A percentile compares a stretch with the other conserved stretches of the same genome.
Evolutionary conservation across 148 eudicot species (phyloP).

Genomic region (Drosera capensis): DNA sequence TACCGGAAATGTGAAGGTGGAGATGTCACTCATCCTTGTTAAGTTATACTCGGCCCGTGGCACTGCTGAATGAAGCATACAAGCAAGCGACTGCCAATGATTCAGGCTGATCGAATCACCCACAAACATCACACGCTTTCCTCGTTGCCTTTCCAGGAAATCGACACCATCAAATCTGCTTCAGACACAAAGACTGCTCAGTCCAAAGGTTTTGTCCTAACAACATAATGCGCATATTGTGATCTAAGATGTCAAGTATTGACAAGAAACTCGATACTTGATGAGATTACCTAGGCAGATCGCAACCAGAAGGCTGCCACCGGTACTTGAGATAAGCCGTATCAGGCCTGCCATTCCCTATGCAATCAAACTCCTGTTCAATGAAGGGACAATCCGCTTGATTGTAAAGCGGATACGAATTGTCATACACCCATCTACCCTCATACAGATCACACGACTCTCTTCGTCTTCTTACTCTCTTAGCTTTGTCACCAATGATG

Average conservation of each 20-base stretch:
- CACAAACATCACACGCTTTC: slow-evolving; percentile 33
- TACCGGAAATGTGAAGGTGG: slow-evolving; percentile 28
- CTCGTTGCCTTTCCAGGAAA: no score
- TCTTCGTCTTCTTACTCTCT: no score
- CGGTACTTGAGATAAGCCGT: slow-evolving; percentile 24
- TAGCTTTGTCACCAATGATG: no score
- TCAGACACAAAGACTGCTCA: no score
- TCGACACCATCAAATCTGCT: no score
- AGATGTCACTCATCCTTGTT: slow-evolving; percentile 14
- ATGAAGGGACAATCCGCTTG: slow-evolving; percentile 30
- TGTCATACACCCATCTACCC: slow-evolving; percentile 42
- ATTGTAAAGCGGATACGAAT: slow-evolving; percentile 27
- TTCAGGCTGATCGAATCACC: slow-evolving; percentile 42
- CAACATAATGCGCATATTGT: no score
- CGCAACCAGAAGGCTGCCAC: slow-evolving; percentile 39
- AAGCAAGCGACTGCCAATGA: slow-evolving; percentile 40
- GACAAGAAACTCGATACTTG: no score
- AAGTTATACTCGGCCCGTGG: slow-evolving; percentile 15
- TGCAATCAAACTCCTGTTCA: slow-evolving; percentile 35
- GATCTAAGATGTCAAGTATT: no score
- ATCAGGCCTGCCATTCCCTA: slow-evolving; percentile 37
- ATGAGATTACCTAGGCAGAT: slow-evolving; percentile 46
- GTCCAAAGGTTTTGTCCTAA: no score
- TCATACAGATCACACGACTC: slow-evolving; percentile 45
- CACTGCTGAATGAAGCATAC: slow-evolving; percentile 25